phyloP scores from a whole-genome alignment of 192 early-diverging fungal species.

The Pilobolus umbonatus region DNA sequence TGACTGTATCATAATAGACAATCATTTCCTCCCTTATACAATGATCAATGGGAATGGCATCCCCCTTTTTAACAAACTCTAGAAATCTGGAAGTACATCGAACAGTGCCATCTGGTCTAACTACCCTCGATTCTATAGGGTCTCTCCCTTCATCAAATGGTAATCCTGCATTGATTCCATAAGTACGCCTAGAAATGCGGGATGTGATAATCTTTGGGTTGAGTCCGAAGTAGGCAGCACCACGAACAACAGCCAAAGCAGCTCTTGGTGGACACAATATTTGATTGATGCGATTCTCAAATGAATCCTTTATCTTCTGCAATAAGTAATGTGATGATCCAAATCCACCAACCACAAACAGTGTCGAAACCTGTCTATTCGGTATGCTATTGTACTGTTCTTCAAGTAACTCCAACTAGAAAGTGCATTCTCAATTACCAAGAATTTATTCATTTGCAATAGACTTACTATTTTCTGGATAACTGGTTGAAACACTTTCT shows the following conservation, averaged over 20 bases:
- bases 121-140: conserved; percentile 35
- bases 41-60: conserved; percentile 41
- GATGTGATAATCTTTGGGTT: conserved; percentile 39
- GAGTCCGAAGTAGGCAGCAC: conserved; percentile 47
- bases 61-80: conserved; percentile 28
- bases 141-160: conserved; percentile 39
- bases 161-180: conserved; percentile 46
- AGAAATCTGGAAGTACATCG: conserved; percentile 32
- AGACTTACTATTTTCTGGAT: conserved; percentile 32
- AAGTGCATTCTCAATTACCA: neutral
- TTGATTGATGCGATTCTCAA: conserved; percentile 32
- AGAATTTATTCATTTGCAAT: neutral
- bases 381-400: conserved; percentile 33
- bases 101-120: conserved; percentile 40
- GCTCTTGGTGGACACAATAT: conserved; percentile 41
- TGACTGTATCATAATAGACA: conserved; percentile 30
- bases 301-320: conserved; percentile 34
- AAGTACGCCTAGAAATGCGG: conserved; percentile 41
- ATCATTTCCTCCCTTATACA: conserved; percentile 41
- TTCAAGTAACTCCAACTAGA: conserved; percentile 39
- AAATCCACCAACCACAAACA: conserved; percentile 55
- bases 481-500: conserved; percentile 37
- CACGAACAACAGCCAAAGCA: conserved; percentile 47
- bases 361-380: conserved; percentile 32
- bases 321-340: conserved; percentile 47